Conservation (phyloP, 257 asterid genomes). For the Fraxinus quadrangulata region DNA sequence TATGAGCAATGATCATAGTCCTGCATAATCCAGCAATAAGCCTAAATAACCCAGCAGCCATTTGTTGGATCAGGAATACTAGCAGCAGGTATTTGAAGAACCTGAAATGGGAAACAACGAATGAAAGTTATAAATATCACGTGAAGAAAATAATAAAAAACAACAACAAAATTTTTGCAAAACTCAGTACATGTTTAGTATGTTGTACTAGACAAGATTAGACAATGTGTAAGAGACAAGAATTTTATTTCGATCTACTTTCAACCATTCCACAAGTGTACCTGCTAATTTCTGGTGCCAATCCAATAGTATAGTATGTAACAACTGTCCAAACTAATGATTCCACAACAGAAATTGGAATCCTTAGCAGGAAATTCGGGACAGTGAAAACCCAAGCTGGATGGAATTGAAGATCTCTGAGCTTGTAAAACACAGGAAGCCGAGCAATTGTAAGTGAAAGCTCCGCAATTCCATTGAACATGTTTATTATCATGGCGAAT, state of each 20-base stretch:
- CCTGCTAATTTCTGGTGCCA: conserved; percentile 64
- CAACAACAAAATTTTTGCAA: not conserved
- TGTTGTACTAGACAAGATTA: not conserved
- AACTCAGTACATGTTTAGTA: not conserved
- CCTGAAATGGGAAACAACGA: conserved; percentile 26
- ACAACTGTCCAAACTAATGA: conserved; percentile 59
- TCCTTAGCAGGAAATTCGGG: conserved; percentile 49
- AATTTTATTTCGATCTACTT: too few relatives aligned
- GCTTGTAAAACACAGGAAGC: conserved; percentile 67
- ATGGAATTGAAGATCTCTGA: conserved; percentile 61
- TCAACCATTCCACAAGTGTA: not conserved
- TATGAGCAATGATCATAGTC: conserved; percentile 59
- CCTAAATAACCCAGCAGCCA: conserved; percentile 63
- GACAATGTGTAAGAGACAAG: not conserved
- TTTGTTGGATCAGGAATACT: conserved; percentile 49
- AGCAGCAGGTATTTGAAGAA: conserved; percentile 61
- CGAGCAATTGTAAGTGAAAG: conserved; percentile 44
- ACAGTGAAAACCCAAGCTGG: conserved; percentile 67
- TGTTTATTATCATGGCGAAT: not conserved
- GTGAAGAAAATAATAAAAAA: not conserved
- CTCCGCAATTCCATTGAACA: conserved; percentile 2
- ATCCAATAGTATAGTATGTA: conserved; percentile 66
- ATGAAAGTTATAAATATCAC: not conserved
- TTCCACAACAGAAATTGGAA: conserved; percentile 59
- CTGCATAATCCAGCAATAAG: conserved; percentile 53